Percentiles rank a stretch among this genome's conserved stretches.
phyloP scores from a whole-genome alignment of 2,329 filamentous ascomycete genomes.

The Dactylellina sp. region DNA sequence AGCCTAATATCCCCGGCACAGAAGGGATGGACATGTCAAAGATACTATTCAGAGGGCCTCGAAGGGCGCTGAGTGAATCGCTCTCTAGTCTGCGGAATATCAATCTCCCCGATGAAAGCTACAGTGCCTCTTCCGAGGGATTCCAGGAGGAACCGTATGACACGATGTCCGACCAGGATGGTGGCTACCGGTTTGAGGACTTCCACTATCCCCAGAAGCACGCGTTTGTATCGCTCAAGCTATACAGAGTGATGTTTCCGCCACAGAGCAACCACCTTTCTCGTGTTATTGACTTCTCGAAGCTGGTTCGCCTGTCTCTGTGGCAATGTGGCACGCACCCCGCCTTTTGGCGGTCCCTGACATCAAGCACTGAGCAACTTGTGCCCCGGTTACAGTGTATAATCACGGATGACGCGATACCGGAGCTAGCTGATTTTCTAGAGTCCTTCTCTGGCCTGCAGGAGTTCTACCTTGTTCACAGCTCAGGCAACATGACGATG shows the following conservation, averaged over 20 bases:
- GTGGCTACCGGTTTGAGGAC: slow-evolving; percentile 51
- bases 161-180: slow-evolving; percentile 50
- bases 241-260: slow-evolving; percentile 56
- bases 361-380: slow-evolving; percentile 48
- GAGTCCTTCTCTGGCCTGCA: slow-evolving; percentile 54
- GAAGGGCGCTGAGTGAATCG: slow-evolving; percentile 48
- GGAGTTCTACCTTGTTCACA: slow-evolving; percentile 56
- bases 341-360: slow-evolving; percentile 54
- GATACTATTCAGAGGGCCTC: slow-evolving; percentile 51
- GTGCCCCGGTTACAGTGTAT: slow-evolving; percentile 54
- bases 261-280: slow-evolving; percentile 55
- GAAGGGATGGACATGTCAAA: slow-evolving; percentile 57
- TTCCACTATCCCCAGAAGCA: slow-evolving; percentile 57
- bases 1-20: slow-evolving; percentile 54
- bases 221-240: slow-evolving; percentile 54
- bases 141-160: slow-evolving; percentile 56
- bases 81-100: slow-evolving; percentile 53
- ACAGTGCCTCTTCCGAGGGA: slow-evolving; percentile 48
- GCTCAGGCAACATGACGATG: slow-evolving; percentile 56
- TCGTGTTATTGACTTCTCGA: slow-evolving; percentile 53
- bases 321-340: slow-evolving; percentile 56
- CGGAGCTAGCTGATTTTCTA: slow-evolving; percentile 54
- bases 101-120: slow-evolving; percentile 55
- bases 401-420: slow-evolving; percentile 56
- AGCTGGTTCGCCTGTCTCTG: slow-evolving; percentile 48